Evolutionary conservation across 257 asterid species (phyloP).

Genomic region (Petunia secreta): DNA sequence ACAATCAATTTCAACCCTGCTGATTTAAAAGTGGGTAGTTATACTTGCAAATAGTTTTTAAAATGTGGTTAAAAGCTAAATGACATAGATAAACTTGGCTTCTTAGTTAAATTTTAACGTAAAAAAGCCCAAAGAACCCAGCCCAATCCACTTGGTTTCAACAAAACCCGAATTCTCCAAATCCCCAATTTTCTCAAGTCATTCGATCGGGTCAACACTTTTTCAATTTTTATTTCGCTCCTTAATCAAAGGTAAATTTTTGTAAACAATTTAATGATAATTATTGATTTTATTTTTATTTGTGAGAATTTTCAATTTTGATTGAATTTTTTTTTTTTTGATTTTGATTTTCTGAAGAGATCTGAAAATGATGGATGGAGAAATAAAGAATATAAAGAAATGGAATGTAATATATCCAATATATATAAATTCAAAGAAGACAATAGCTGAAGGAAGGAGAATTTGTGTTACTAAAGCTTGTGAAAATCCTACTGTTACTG

Average conservation of each 20-base stretch:
- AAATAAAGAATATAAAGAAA: conserved; percentile 70
- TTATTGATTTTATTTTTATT: background rate
- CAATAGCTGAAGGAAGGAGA: conserved; percentile 92
- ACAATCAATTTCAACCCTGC: too few relatives aligned
- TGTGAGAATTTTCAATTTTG: background rate
- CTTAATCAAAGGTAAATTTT: background rate
- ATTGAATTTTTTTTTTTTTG: background rate
- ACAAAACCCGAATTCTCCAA: conserved; percentile 1
- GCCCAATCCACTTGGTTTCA: background rate
- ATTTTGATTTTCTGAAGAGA: background rate
- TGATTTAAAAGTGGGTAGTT: too few relatives aligned
- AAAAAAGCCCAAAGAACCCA: background rate
- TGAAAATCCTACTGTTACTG: conserved; percentile 83
- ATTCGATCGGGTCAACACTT: background rate
- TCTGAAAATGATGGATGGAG: conserved; percentile 63
- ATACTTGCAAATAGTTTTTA: too few relatives aligned
- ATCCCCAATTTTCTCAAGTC: background rate
- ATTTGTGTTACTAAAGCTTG: conserved; percentile 79
- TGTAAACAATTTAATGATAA: background rate
- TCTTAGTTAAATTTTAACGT: too few relatives aligned
- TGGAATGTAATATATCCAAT: conserved; percentile 88
- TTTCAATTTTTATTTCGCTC: background rate
- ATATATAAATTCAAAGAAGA: conserved; percentile 90
- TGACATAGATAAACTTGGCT: too few relatives aligned
- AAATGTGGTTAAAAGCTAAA: too few relatives aligned